Evolutionary conservation across 2,329 filamentous ascomycete genomes (phyloP).

Genomic region (Coleophoma cylindrospora): DNA sequence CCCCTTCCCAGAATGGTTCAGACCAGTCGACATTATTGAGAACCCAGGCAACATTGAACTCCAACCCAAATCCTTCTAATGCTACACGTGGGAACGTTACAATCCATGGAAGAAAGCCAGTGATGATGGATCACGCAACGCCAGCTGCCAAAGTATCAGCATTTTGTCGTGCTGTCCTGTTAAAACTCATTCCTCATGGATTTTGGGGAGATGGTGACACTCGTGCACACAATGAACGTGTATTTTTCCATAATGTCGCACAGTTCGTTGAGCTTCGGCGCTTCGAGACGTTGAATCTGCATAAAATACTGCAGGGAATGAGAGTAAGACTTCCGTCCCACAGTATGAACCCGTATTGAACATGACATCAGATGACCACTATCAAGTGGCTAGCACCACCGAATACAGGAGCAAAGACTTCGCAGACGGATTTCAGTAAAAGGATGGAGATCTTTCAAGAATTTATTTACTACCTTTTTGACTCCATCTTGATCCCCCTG

Average conservation of each 20-base stretch:
- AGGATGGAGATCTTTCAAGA: conserved; percentile 76
- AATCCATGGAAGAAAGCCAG: conserved; percentile 14
- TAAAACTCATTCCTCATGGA: conserved; percentile 64
- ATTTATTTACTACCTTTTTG: conserved; percentile 87
- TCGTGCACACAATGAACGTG: conserved; percentile 52
- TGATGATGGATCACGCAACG: conserved; percentile 63
- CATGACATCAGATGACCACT: conserved; percentile 49
- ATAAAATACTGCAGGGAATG: conserved; percentile 70
- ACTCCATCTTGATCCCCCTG: conserved; percentile 84
- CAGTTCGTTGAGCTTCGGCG: conserved; percentile 71
- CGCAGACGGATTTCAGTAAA: conserved; percentile 68
- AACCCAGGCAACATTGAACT: conserved; percentile 12
- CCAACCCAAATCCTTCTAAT: conserved; percentile 2
- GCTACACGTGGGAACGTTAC: no score
- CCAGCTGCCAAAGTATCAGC: conserved; percentile 68
- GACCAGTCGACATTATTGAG: conserved; percentile 9
- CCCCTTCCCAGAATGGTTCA: no score
- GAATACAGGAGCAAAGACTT: conserved; percentile 48
- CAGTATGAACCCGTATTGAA: conserved; percentile 1
- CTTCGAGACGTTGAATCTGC: conserved; percentile 76
- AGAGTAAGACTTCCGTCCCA: conserved; percentile 48
- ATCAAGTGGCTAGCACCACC: conserved; percentile 70
- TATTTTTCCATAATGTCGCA: conserved; percentile 66
- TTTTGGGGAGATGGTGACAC: conserved; percentile 64
- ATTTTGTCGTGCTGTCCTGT: conserved; percentile 76